These are phyloP conservation scores for Fraxinus baroniana DNA, from an alignment of 305 asterid genomes.

Conservation along the genomic window DNA sequence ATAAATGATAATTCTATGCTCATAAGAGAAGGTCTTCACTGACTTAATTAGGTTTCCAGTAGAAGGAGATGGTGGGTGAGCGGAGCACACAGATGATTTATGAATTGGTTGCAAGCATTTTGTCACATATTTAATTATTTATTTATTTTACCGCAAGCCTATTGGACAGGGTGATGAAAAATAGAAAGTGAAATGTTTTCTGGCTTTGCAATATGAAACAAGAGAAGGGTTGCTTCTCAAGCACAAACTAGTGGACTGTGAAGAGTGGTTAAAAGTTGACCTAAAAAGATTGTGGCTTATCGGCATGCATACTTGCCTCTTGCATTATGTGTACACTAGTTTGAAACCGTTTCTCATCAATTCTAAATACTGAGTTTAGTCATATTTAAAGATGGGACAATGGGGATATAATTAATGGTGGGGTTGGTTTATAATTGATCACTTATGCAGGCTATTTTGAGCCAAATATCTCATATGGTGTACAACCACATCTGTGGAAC, in stretches of 20 bases:
- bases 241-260: background rate
- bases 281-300: background rate
- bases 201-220: background rate
- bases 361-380: background rate
- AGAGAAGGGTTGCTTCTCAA: background rate
- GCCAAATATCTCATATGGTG: background rate
- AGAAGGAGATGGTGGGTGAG: background rate
- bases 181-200: background rate
- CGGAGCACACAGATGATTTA: background rate
- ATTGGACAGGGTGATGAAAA: background rate
- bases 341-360: background rate
- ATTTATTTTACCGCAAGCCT: background rate
- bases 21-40: background rate
- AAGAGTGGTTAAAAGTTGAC: background rate
- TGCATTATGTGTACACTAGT: background rate
- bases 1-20: background rate
- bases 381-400: background rate
- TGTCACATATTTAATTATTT: background rate
- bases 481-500: background rate
- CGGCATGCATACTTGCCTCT: background rate
- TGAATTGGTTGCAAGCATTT: background rate
- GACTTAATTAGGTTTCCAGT: background rate
- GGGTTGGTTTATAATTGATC: background rate
- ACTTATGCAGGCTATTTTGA: background rate
- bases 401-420: background rate